Evolutionary conservation across 2,329 filamentous ascomycete species (phyloP).

Genomic region (Fusarium coicis): DNA sequence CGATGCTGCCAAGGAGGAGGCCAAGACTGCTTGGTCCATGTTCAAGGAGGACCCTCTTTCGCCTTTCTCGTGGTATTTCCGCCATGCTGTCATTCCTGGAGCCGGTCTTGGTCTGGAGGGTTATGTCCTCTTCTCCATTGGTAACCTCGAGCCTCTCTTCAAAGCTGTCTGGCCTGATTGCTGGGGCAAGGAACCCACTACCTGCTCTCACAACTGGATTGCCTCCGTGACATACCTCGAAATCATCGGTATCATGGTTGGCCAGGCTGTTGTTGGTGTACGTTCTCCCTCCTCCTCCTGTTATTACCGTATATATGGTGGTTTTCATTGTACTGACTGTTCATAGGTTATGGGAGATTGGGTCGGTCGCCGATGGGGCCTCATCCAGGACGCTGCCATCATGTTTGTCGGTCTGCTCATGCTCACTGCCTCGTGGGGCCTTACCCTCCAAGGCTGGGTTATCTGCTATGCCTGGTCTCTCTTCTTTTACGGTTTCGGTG

Average conservation of each 20-base stretch:
- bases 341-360: slow-evolving; percentile 69
- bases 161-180: slow-evolving; percentile 78
- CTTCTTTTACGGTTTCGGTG: slow-evolving; percentile 77
- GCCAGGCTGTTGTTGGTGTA: slow-evolving; percentile 88
- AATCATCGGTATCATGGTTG: slow-evolving; percentile 93
- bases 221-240: slow-evolving; percentile 90
- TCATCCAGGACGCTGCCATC: slow-evolving; percentile 92
- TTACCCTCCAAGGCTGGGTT: slow-evolving; percentile 90
- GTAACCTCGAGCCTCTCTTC: slow-evolving; percentile 88
- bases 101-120: slow-evolving; percentile 93
- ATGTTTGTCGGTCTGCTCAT: slow-evolving; percentile 95
- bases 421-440: slow-evolving; percentile 90
- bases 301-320: not conserved
- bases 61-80: slow-evolving; percentile 86
- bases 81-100: slow-evolving; percentile 91
- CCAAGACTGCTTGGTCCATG: slow-evolving; percentile 76
- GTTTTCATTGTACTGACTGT: slow-evolving; percentile 23
- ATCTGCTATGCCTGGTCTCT: slow-evolving; percentile 96
- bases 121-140: slow-evolving; percentile 97
- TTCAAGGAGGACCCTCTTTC: slow-evolving; percentile 87
- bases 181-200: slow-evolving; percentile 71
- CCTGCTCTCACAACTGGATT: slow-evolving; percentile 84
- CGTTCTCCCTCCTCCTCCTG: slow-evolving; percentile 44
- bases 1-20: slow-evolving; percentile 75
- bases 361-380: slow-evolving; percentile 92